These are phyloP conservation scores for Millerozyma acaciae DNA, from an alignment of 805 yeast species.

Conservation along the genomic window DNA sequence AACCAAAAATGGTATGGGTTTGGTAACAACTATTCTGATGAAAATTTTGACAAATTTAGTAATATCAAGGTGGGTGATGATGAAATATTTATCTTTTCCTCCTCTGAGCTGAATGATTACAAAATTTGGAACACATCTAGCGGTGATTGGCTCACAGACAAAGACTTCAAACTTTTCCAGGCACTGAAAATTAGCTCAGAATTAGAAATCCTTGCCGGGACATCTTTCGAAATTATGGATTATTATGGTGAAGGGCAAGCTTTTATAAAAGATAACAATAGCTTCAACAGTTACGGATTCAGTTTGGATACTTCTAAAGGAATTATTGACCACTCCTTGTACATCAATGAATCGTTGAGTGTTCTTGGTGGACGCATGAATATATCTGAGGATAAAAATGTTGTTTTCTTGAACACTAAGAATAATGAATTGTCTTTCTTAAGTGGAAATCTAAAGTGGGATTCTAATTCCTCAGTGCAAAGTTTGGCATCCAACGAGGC, in stretches of 20 bases:
- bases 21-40: constrained; percentile 27
- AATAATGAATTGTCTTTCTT: constrained; percentile 17
- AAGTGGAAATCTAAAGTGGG: constrained; percentile 24
- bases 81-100: constrained; percentile 40
- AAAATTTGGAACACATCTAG: constrained; percentile 41
- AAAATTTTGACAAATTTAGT: constrained; percentile 26
- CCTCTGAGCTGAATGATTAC: constrained; percentile 18
- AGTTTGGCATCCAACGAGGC: constrained; percentile 28
- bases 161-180: constrained; percentile 28
- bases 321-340: constrained; percentile 30
- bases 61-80: constrained; percentile 33
- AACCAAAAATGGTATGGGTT: constrained; percentile 42
- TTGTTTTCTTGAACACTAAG: constrained; percentile 26
- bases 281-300: constrained; percentile 20
- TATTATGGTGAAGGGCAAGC: constrained; percentile 24
- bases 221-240: constrained; percentile 33
- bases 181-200: constrained; percentile 18
- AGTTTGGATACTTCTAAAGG: constrained; percentile 15
- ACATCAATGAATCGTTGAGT: constrained; percentile 46
- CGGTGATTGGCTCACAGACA: constrained; percentile 29
- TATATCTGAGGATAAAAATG: constrained; percentile 20
- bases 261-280: constrained; percentile 14
- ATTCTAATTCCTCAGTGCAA: constrained; percentile 20
- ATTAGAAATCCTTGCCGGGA: constrained; percentile 34
- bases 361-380: constrained; percentile 60